Conservation (phyloP, 2,329 filamentous ascomycete genomes). For the Colletotrichum sp. region DNA sequence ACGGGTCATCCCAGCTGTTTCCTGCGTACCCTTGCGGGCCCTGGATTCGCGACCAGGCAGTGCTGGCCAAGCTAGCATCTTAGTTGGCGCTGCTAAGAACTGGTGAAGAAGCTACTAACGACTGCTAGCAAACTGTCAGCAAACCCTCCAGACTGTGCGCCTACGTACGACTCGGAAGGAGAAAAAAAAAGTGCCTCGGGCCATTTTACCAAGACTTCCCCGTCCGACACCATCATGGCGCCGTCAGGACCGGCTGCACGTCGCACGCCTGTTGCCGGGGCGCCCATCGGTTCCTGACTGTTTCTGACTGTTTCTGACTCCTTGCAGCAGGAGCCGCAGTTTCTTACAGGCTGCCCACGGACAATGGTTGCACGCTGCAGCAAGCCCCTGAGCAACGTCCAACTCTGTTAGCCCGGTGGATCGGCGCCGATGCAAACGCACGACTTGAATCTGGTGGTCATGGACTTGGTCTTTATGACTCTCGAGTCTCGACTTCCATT, state of each 20-base stretch:
- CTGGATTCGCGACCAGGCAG: not conserved
- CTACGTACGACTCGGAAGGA: not conserved
- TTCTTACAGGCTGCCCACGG: conserved; percentile 2
- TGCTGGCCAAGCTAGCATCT: not conserved
- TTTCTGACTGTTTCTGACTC: conserved; percentile 3
- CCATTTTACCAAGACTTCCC: not conserved
- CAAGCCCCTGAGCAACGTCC: conserved; percentile 20
- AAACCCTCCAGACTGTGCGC: not conserved
- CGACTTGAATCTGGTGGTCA: not conserved
- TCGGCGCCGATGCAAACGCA: conserved; percentile 15
- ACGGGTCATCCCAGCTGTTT: conserved; percentile 25
- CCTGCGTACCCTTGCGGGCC: conserved; percentile 16
- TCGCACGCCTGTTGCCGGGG: conserved; percentile 16
- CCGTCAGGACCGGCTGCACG: conserved; percentile 1
- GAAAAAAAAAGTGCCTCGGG: not conserved
- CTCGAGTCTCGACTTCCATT: not conserved
- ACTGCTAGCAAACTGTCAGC: not conserved
- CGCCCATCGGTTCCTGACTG: conserved; percentile 10
- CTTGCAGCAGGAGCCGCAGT: not conserved
- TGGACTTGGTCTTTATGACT: not conserved
- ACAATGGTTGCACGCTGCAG: conserved; percentile 15
- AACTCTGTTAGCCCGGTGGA: conserved; percentile 4
- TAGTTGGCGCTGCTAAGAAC: not conserved
- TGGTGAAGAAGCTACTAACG: not conserved
- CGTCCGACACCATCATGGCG: conserved; percentile 5